A percentile compares a stretch with the other conserved stretches of the same genome.
Conservation (phyloP, 2,329 filamentous ascomycete species). For the Epichloe baconii region DNA sequence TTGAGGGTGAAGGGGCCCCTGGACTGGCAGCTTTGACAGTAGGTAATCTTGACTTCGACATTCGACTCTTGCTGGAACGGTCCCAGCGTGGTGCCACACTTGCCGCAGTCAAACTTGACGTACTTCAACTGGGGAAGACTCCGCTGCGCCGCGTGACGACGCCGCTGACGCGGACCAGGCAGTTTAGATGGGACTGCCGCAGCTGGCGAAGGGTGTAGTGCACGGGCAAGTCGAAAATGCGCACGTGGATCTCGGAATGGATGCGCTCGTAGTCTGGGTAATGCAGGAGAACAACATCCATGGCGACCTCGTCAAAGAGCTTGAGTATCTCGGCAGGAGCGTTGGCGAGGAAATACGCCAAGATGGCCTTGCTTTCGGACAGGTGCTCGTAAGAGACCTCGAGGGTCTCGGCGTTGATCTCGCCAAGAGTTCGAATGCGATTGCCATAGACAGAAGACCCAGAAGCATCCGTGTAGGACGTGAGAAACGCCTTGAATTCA, state of each 20-base stretch:
- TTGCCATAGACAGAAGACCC: slow-evolving; percentile 90
- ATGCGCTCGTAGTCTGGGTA: slow-evolving; percentile 98
- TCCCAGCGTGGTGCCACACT: slow-evolving; percentile 82
- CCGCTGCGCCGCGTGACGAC: slow-evolving; percentile 90
- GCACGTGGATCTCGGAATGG: slow-evolving; percentile 93
- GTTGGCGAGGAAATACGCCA: slow-evolving; percentile 93
- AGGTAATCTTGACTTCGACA: slow-evolving; percentile 89
- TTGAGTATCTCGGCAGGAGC: slow-evolving; percentile 90
- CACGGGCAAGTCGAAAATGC: slow-evolving; percentile 87
- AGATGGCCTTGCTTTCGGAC: slow-evolving; percentile 76
- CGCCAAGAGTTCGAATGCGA: slow-evolving; percentile 87
- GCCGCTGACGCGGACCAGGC: slow-evolving; percentile 82
- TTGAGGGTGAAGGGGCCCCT: slow-evolving; percentile 91
- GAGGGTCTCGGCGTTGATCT: slow-evolving; percentile 89
- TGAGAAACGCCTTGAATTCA: slow-evolving; percentile 95
- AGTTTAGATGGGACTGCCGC: slow-evolving; percentile 91
- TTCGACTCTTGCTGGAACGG: slow-evolving; percentile 97
- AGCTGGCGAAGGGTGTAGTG: slow-evolving; percentile 92
- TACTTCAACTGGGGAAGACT: slow-evolving; percentile 98
- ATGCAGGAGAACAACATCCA: slow-evolving; percentile 90
- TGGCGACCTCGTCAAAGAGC: slow-evolving; percentile 90
- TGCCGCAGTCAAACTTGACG: slow-evolving; percentile 93
- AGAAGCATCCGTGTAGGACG: slow-evolving; percentile 83
- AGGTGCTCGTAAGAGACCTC: slow-evolving; percentile 95
- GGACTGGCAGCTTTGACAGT: slow-evolving; percentile 92